A percentile compares a stretch with the other conserved stretches of the same genome.
phyloP scores from a whole-genome alignment of 768 basidiomycete genomes.

The Termitomyces sp. region DNA sequence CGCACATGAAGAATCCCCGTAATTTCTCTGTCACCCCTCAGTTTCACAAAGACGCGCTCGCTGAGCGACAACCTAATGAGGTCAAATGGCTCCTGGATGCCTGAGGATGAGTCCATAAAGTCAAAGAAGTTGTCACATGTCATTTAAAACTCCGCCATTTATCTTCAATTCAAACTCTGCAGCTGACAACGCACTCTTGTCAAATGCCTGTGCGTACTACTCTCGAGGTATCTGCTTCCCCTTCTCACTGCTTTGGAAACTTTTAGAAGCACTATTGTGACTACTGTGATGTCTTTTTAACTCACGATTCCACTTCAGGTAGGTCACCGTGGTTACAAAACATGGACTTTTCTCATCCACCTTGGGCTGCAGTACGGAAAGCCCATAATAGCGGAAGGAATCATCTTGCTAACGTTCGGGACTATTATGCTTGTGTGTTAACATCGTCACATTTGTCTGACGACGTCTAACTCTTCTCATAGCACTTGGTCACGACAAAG shows the following conservation, averaged over 20 bases:
- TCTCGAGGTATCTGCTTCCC: neutral
- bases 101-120: constrained; percentile 66
- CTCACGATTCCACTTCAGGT: constrained; percentile 94
- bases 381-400: constrained; percentile 98
- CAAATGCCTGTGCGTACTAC: constrained; percentile 60
- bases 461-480: constrained; percentile 11
- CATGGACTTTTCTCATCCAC: constrained; percentile 9
- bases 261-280: constrained; percentile 88
- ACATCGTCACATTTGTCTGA: neutral
- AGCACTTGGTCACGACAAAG: constrained; percentile 94
- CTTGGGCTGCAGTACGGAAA: constrained; percentile 68
- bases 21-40: constrained; percentile 90
- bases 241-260: constrained; percentile 5
- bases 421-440: constrained; percentile 89
- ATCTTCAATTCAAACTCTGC: constrained; percentile 11
- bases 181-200: constrained; percentile 15
- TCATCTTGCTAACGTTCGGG: constrained; percentile 92
- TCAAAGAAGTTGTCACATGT: constrained; percentile 18
- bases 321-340: constrained; percentile 15
- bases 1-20: constrained; percentile 89
- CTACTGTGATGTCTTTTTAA: constrained; percentile 91
- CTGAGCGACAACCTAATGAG: constrained; percentile 93
- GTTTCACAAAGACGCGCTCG: constrained; percentile 97
- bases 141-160: constrained; percentile 24
- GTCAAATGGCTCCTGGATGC: constrained; percentile 95